Evolutionary conservation across 106 monocot species (phyloP).

Genomic region (Vanilla planifolia): DNA sequence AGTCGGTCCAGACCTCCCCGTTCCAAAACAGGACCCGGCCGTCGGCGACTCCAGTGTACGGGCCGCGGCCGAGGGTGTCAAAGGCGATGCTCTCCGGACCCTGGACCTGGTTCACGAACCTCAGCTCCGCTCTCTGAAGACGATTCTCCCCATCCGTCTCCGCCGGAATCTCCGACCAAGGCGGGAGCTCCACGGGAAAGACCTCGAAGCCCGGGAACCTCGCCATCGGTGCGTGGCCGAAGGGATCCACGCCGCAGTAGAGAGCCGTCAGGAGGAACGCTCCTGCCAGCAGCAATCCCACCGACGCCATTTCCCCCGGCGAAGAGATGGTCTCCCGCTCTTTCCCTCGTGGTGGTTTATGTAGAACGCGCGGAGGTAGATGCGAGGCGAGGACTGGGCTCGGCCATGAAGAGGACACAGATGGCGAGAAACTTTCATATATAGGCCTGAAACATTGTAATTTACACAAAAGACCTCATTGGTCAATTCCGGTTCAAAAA

Average conservation of each 20-base stretch:
- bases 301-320: constrained; percentile 2
- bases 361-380: no score
- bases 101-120: constrained; percentile 41
- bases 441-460: no score
- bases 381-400: no score
- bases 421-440: no score
- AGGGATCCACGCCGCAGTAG: constrained; percentile 53
- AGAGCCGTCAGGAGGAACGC: constrained; percentile 22
- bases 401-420: no score
- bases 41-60: constrained; percentile 66
- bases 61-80: constrained; percentile 46
- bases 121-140: constrained; percentile 42
- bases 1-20: constrained; percentile 33
- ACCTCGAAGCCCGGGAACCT: constrained; percentile 50
- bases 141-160: constrained; percentile 26
- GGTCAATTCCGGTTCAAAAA: no score
- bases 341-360: no score
- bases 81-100: constrained; percentile 67
- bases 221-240: constrained; percentile 30
- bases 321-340: no score
- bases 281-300: not conserved
- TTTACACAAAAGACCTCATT: no score
- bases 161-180: constrained; percentile 21
- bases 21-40: constrained; percentile 57
- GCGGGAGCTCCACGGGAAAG: constrained; percentile 28